A percentile compares a stretch with the other conserved stretches of the same genome.
Evolutionary conservation across 2,329 filamentous ascomycete genomes (phyloP).

Genomic region (Fusarium nisikadoi): DNA sequence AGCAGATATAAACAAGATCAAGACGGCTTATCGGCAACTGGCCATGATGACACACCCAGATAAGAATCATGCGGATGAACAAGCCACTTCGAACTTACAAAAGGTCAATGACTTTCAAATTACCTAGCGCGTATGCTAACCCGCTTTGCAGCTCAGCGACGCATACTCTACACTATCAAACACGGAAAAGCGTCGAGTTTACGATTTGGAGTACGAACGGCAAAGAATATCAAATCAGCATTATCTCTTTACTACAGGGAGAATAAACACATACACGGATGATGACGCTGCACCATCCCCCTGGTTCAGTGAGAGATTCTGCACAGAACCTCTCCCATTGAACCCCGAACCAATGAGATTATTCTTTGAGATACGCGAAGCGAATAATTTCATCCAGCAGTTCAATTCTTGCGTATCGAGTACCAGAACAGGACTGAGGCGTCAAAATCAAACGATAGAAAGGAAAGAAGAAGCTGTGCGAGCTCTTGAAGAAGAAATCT

Average conservation of each 20-base stretch:
- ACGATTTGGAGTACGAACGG: neutral
- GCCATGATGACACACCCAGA: neutral
- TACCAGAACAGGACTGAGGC: accelerated
- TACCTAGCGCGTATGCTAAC: neutral
- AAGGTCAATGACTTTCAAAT: neutral
- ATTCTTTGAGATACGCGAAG: neutral
- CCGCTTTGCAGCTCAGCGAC: neutral
- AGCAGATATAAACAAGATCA: neutral
- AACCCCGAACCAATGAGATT: neutral
- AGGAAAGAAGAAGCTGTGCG: neutral
- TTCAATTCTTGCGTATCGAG: neutral
- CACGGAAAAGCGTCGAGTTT: neutral
- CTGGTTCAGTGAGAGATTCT: no score
- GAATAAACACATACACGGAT: neutral
- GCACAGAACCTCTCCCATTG: neutral
- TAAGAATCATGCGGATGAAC: neutral
- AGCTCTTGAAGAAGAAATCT: neutral
- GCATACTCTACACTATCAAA: neutral
- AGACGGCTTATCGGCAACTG: neutral
- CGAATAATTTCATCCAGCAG: neutral
- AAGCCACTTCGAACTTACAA: neutral
- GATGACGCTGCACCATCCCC: accelerated
- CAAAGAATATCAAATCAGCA: no score
- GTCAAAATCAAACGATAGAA: neutral
- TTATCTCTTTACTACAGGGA: neutral